Percentiles rank a stretch among this genome's conserved stretches.
Conservation (phyloP, 805 yeast species). For the Nakazawaea wyomingensis region DNA sequence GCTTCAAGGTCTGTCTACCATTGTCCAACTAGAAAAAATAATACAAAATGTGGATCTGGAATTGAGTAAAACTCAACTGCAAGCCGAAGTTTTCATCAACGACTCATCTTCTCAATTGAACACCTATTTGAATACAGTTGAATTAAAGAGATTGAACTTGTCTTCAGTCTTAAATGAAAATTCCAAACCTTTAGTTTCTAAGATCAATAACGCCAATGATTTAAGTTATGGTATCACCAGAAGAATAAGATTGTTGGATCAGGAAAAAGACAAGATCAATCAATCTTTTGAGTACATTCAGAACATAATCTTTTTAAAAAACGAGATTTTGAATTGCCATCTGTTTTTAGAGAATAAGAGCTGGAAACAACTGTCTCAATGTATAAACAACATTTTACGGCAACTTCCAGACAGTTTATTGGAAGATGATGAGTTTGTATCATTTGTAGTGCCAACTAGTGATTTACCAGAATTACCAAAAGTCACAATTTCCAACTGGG, state of each 20-base stretch:
- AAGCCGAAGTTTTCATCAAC: neutral
- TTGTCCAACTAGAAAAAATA: constrained; percentile 3
- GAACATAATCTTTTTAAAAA: constrained; percentile 60
- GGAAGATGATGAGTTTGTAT: constrained; percentile 61
- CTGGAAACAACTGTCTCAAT: constrained; percentile 74
- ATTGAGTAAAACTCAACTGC: neutral
- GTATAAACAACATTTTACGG: constrained; percentile 48
- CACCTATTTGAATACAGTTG: constrained; percentile 4
- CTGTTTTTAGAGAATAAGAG: constrained; percentile 63
- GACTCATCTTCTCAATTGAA: neutral
- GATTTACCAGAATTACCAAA: constrained; percentile 80
- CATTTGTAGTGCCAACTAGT: constrained; percentile 76
- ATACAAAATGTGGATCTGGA: constrained; percentile 1
- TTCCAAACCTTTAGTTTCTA: constrained; percentile 50
- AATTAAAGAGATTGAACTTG: constrained; percentile 8
- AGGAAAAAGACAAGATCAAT: constrained; percentile 60
- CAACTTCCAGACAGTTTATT: constrained; percentile 48
- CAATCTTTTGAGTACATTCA: constrained; percentile 60
- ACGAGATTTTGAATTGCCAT: constrained; percentile 57
- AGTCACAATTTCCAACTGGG: constrained; percentile 52
- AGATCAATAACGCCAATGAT: constrained; percentile 56
- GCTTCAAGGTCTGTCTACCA: constrained; percentile 4
- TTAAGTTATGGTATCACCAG: constrained; percentile 64
- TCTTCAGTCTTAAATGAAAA: constrained; percentile 17
- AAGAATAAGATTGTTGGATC: constrained; percentile 63